Evolutionary conservation across 129 eudicot species (phyloP), one percentile per base, ranked within the genome.

Genomic region (Artemisia tridentata): DNA sequence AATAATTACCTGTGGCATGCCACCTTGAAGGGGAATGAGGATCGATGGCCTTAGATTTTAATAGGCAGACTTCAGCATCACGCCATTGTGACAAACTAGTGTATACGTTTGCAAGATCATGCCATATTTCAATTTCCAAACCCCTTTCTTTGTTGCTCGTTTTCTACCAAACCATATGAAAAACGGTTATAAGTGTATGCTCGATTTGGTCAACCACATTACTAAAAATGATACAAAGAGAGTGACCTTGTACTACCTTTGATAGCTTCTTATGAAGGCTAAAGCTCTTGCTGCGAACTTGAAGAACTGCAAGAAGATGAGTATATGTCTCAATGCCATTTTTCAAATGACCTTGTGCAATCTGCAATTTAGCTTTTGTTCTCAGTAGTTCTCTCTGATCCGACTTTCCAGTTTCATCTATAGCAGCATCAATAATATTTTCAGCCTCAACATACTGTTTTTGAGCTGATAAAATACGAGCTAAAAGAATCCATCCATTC

Each of bases 91-190:
- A 87, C 65, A 87, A 77, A 72, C 87, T 85, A 14, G 85, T 85
- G 68, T 92, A 92, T 16, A 92, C 56, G 3, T 83, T 85, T n/a
- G 98, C 95, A 64, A 92, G 88, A 80, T 92, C 96, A 71, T 92
- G 95, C 98, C 98, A 92, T 11, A 90, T 89, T 75, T 92, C 98
- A 88, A 89, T 80, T 83, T 92, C 98, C 65, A 92, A 74, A 54
- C 72, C 65, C 73, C 81, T 73, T 62, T 75, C 88, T 47, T 41
- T 68, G 69, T 82, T 75, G 71, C 69, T 69, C 82, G 72, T 72
- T 57, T 82, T 84, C 98, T 92, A 89, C 55, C 51, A 53, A 27
- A 70, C 17, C 23, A 11, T 0, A n/a, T 51, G 53, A 62, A 77
- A 64, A 16, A 10, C 59, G 12, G 15, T 50, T 50, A 49, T 19